phyloP scores from a whole-genome alignment of 192 early-diverging fungal genomes.

The Gamsiella multidivaricata region DNA sequence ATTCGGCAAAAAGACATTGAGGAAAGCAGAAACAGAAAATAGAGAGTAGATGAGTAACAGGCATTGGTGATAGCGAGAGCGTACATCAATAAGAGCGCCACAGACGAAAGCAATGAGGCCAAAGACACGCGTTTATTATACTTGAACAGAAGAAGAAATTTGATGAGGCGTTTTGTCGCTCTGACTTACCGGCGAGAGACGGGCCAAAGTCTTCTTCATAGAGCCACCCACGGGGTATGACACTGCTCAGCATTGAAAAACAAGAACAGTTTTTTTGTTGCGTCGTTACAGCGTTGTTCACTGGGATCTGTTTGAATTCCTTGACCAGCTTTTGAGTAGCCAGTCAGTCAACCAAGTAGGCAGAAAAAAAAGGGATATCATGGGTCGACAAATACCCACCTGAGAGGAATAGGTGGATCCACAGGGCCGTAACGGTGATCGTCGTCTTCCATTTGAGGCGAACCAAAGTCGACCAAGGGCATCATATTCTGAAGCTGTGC shows the following conservation, averaged over 20 bases:
- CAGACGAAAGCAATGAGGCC: slow-evolving; percentile 6
- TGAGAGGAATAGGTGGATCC: slow-evolving; percentile 42
- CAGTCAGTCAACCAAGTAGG: neutral
- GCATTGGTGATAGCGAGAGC: neutral
- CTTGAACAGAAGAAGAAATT: neutral
- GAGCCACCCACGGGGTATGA: slow-evolving; percentile 51
- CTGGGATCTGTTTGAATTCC: neutral
- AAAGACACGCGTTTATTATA: slow-evolving; percentile 18
- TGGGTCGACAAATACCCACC: slow-evolving; percentile 44
- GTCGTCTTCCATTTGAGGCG: slow-evolving; percentile 48
- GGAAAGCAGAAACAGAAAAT: neutral
- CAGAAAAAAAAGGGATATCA: neutral
- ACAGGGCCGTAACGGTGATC: slow-evolving; percentile 8
- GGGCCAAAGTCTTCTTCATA: slow-evolving; percentile 29
- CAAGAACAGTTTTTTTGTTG: slow-evolving; percentile 23
- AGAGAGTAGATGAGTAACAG: neutral
- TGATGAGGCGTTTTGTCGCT: neutral
- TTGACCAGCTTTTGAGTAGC: neutral
- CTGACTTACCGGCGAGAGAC: slow-evolving; percentile 35
- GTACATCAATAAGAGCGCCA: neutral
- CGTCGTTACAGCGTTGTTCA: slow-evolving; percentile 46
- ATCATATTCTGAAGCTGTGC: slow-evolving; percentile 16
- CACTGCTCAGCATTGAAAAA: slow-evolving; percentile 47
- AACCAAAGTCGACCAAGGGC: slow-evolving; percentile 40
- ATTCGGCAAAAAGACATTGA: neutral